Evolutionary conservation across 768 basidiomycete species (phyloP), one percentile per base, ranked within the genome.

Genomic region (Russula olivacea): DNA sequence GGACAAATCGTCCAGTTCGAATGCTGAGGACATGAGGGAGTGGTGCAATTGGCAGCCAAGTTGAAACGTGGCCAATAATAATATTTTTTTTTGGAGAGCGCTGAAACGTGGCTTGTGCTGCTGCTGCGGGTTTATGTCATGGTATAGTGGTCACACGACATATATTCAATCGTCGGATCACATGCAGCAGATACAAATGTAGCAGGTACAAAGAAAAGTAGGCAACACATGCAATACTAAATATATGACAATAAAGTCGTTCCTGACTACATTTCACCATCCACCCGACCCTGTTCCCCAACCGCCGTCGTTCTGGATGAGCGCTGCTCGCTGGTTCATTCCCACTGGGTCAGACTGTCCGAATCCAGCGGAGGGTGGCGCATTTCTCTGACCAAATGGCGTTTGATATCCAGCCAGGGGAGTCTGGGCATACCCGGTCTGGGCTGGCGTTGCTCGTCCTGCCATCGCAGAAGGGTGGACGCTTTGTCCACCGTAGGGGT

Each of bases 261-360:
- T 58, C 59, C 50, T 56, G 61, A 52, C 59, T 45, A 17, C 53
- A 38, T 23, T 17, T 58, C 48, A 69, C 71, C 74, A 79, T 58
- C 74, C 73, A 9, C 74, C 71, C 36, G 70, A 70, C 7, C 58
- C 58, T 25, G 65, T 30, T 43, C 72, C 73, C 77, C 77, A 79
- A 41, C 76, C 73, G 9, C 71, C 72, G 1, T 71, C 69, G 55
- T 80, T 76, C 69, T 87, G 85, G 56, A 89, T 79, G 79, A 86
- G 79, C 17, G 86, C 81, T 32, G 87, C 82, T 47, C 87, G 83
- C 57, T 80, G 80, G 69, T 89, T 85, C 76, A 89, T 83, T 15
- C 84, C 83, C 6, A 82, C 76, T 23, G 87, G 58, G 75, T 71
- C 61, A 75, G 70, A 73, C 59, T 76, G 80, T 21, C 73, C 71